Evolutionary conservation across 306 rosid species (phyloP), one percentile per base, ranked within the genome.

Genomic region (Inga leiocalycina): DNA sequence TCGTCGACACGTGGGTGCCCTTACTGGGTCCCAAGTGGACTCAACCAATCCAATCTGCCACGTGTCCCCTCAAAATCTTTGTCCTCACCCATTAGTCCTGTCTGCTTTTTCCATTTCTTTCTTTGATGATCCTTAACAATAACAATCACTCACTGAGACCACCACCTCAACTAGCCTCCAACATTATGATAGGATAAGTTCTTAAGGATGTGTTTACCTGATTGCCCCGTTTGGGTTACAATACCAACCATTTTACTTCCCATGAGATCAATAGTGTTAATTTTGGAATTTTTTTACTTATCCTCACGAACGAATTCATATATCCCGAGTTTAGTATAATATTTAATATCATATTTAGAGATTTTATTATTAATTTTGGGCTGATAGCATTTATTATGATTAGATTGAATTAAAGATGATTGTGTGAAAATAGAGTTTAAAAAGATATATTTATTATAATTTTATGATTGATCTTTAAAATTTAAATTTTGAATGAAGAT

Each of bases 21-120:
- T 24, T 22, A 0, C 22, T 61, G 12, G 27, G 27, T 4, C 17
- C 81, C 85, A 85, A 79, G 81, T 71, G 89, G 86, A 83, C 85
- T 67, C 70, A 61, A 65, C 87, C 65, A 70, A 74, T 35, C 72
- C 75, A 77, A 13, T 45, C 37, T 4, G 76, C 84, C 69, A 62
- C 69, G 39, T 62, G 69, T 62, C 69, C 69, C 39, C 11, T 0
- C 22, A 3, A 57, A 27, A 62, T 62, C 69, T 69, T 69, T 69
- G 49, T 39, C 74, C 74, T 70, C 51, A 20, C 16, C 74, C 49
- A 16, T 35, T 37, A 17, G 24, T 68, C 24, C 72, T 61, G 37
- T 61, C 70, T 64, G 39, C 39, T 32, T 2, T 5, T 24, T 67
- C 72, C 72, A 16, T 67, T 15, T 12, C 20, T 16, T 66, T 4